phyloP scores from a whole-genome alignment of 257 asterid genomes.

The Phtheirospermum japonicum region DNA sequence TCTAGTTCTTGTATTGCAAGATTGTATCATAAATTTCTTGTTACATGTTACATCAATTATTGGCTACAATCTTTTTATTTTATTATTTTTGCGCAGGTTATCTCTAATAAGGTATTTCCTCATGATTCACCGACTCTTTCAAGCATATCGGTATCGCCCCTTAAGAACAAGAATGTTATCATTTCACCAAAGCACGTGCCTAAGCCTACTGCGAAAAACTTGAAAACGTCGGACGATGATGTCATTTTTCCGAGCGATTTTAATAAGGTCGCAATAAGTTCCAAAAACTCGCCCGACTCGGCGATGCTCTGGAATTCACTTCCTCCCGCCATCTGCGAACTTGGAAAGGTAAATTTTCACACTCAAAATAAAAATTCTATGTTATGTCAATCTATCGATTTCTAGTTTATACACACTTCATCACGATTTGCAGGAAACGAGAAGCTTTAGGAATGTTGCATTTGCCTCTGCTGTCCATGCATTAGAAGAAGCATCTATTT shows the following conservation, averaged over 20 bases:
- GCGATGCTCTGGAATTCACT: constrained; percentile 55
- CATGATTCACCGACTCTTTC: constrained; percentile 34
- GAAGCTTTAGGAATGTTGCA: constrained; percentile 41
- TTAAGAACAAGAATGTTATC: constrained; percentile 52
- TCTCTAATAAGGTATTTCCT: constrained; percentile 27
- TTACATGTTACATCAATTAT: constrained; percentile 6
- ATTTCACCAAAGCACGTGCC: constrained; percentile 43
- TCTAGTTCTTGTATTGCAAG: not conserved
- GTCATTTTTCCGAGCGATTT: constrained; percentile 40
- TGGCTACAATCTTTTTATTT: not conserved
- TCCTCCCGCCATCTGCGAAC: constrained; percentile 48
- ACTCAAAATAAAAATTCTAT: not conserved
- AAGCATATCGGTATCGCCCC: constrained; percentile 51
- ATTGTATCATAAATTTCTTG: not conserved
- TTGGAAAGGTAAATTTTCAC: constrained; percentile 56
- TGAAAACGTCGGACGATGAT: constrained; percentile 37
- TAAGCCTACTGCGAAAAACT: constrained; percentile 42
- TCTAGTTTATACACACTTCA: not conserved
- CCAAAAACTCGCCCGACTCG: constrained; percentile 36
- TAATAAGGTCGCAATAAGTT: constrained; percentile 43
- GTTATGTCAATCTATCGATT: not conserved
- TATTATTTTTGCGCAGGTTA: constrained; percentile 31
- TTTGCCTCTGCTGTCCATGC: constrained; percentile 69
- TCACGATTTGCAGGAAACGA: constrained; percentile 50
- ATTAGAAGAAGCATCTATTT: constrained; percentile 73